Base-by-base conservation (phyloP, 2,329 filamentous ascomycete genomes). In the Paracoccidioides brasiliensis region DNA sequence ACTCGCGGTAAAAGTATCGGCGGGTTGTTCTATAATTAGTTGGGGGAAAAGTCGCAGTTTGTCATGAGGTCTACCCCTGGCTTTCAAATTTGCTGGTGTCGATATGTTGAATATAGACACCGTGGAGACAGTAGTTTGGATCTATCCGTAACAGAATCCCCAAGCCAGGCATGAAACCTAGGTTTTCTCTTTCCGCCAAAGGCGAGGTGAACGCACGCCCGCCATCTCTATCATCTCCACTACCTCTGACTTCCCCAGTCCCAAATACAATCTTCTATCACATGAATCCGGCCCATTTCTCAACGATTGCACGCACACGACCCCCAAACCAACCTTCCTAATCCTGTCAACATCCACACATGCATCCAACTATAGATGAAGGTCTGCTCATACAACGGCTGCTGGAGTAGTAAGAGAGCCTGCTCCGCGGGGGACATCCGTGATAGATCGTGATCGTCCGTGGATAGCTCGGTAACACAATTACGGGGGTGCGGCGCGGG, bases 391-490 rank as follows among this genome's bases (percentile, higher is more conserved):
- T 41, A 52, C 38, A 52, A 12, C 50, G 28, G 28, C 30, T 42
- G 12, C 50, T 52, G 33, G 46, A 52, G 22, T 42, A 52, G 50
- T 15, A 42, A 7, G 40, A 33, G 5, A 38, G 22, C 28, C 50
- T 52, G 38, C 50, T 42, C 50, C 50, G 50, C 28, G 50, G 50
- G 8, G 50, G 50, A 10, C 50, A 52, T 41, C 50, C 50, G 22
- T 37, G 50, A 42, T 52, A 52, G 6, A 52, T 52, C 15, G 50
- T 52, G 50, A 52, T 52, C 50, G 50, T 10, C 4, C 50, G 50
- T n/a, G 50, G 50, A 33, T 10, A 52, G 15, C n/a, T 41, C 8
- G 50, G 37, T 12, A 32, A 52, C 12, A 37, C n/a, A n/a, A 50
- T 38, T 15, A 52, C 38, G n/a, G 50, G 50, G 4, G 22, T 43